Base-by-base conservation (phyloP, 2,329 filamentous ascomycete genomes). In the Neonectria neomacrospora region DNA sequence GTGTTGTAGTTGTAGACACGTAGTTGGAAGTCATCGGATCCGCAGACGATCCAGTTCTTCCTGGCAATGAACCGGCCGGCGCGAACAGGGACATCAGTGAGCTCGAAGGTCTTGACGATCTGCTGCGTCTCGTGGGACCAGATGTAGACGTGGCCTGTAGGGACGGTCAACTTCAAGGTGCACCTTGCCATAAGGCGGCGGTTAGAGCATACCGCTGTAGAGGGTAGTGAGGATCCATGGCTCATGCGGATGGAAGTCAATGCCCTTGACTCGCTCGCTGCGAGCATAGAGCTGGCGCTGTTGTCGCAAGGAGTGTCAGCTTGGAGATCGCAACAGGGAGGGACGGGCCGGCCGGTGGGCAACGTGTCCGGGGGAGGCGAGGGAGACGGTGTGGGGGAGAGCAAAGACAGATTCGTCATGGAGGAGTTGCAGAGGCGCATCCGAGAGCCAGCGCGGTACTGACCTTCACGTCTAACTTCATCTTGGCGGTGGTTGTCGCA, bases 1-100 rank as follows among this genome's bases (percentile, higher is more conserved):
- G 96, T 99, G 83, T 99, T 98, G 87, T 98, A 99, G 84, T 99
- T 98, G 87, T 97, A 97, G 68, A 97, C 92, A 73, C 95, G 91
- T 57, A 89, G 79, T 77, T 89, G 86, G 82, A 96, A 97, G 83
- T 97, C 93, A 82, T 97, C 93, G 71, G 91, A 99, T 76, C 96
- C 96, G 81, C 93, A 96, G 58, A 97, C 93, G 73, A 97, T 96
- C 96, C 96, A 99, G 81, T 98, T 99, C 89, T 99, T 99, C 74
- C 96, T 89, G 71, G 96, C 93, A 76, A 99, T 89, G 80, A 99
- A 99, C 73, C 96, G 92, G 76, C 96, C 96, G 67, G 96, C 96
- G 80, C 96, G 92, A 63, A 99, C 95, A 69, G 96, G 96, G 54
- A 99, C 96, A 85, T 99, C 96, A 77, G 95, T 97, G 70, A 98